Evolutionary conservation across 495 filamentous ascomycete species (phyloP), one percentile per base, ranked within the genome.

Genomic region (Annulohypoxylon stygium): DNA sequence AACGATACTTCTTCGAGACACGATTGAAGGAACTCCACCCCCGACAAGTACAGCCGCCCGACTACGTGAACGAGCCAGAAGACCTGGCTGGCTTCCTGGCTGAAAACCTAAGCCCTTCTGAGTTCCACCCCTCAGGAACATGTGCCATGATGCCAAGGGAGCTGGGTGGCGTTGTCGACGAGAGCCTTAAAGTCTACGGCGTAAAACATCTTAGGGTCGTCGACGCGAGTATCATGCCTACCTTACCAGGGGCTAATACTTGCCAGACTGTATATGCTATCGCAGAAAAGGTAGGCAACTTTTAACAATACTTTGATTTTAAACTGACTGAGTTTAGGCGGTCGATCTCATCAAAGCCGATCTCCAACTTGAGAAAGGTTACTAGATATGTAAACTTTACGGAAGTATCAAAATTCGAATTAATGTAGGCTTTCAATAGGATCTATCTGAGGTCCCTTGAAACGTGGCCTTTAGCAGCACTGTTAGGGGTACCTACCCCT

Each of bases 61-160:
- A 70, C 43, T 51, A 67, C n/a, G 37, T 79, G 71, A 54, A 70
- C 58, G 66, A 82, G 63, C 39, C 80, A 6, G 76, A 73, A 54
- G 70, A 83, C 41, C 66, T 79, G 36, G 75, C 72, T 2, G 71
- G 60, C 3, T 83, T 77, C 43, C 50, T 84, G 12, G 59, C 43
- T 7, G 61, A 75, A 47, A 76, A 76, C 10, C 41, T 83, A 3
- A 78, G 61, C 14, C 83, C 83, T 23, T 82, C 77, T 26, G 79
- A 83, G 59, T 86, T 78, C 57, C 83, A 87, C 55, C 82, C 82
- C 8, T 79, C 78, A 1, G 85, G 86, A 34, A 89, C 88, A 0
- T 83, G 83, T 47, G 83, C 85, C 1, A 88, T 88, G 88, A 76
- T 90, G 78, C 88, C 89, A 16, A 76, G 79, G 43, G 83, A 85